Evolutionary conservation across 164 flowering plant species (phyloP).

Genomic region (Brasenia schreberi): DNA sequence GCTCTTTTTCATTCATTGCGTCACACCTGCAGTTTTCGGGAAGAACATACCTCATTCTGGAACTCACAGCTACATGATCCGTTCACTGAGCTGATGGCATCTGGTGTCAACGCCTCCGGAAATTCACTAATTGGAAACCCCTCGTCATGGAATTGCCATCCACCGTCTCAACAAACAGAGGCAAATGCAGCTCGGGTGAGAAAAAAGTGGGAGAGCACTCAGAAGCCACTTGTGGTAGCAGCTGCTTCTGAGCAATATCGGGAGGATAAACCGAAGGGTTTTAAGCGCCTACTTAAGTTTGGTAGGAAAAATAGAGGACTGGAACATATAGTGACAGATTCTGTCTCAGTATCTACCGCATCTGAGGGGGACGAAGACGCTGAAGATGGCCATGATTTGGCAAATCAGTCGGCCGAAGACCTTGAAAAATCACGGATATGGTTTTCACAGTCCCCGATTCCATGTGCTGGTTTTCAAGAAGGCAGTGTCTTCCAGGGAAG

Average conservation of each 20-base stretch:
- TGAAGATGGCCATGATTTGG: slow-evolving; percentile 79
- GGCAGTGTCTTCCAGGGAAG: slow-evolving; percentile 49
- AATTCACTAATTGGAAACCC: slow-evolving; percentile 94
- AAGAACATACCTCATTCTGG: slow-evolving; percentile 83
- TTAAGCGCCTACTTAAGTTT: slow-evolving; percentile 80
- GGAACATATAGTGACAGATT: slow-evolving; percentile 56
- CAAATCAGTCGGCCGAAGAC: slow-evolving; percentile 78
- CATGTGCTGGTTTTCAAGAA: slow-evolving; percentile 56
- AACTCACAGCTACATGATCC: slow-evolving; percentile 52
- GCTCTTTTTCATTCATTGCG: slow-evolving; percentile 28
- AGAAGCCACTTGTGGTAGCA: slow-evolving; percentile 50
- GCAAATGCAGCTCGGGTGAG: slow-evolving; percentile 86
- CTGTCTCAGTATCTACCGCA: slow-evolving; percentile 87
- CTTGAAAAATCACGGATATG: slow-evolving; percentile 93
- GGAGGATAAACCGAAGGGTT: slow-evolving; percentile 80
- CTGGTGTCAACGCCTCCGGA: slow-evolving; percentile 71
- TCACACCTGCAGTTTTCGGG: slow-evolving; percentile 59
- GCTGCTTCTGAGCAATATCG: slow-evolving; percentile 59
- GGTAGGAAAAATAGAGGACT: slow-evolving; percentile 81
- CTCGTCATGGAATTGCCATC: slow-evolving; percentile 78
- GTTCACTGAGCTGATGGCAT: slow-evolving; percentile 61
- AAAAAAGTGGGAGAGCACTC: slow-evolving; percentile 95
- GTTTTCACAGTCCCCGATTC: slow-evolving; percentile 34
- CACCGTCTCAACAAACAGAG: slow-evolving; percentile 43
- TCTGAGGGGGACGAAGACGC: slow-evolving; percentile 98